A percentile compares a stretch with the other conserved stretches of the same genome.
Evolutionary conservation across 1,284 basidiomycete genomes (phyloP).

Genomic region (Ceratorhiza oryzae-sativae): DNA sequence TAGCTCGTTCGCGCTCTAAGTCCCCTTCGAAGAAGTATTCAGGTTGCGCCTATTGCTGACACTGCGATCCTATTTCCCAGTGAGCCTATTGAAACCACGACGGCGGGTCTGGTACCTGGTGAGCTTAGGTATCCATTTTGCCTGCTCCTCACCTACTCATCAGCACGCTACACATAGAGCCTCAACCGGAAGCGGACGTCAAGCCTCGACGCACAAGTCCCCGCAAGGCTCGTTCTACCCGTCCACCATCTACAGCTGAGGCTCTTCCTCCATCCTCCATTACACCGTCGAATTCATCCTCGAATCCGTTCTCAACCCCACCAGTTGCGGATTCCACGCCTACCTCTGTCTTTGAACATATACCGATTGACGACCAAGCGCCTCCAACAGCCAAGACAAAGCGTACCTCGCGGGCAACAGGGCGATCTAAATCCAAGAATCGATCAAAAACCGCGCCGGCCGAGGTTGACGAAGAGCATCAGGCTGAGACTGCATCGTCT

Average conservation of each 20-base stretch:
- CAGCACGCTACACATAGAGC: not conserved
- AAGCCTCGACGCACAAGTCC: slow-evolving; percentile 35
- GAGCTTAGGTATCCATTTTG: not conserved
- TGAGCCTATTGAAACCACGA: not conserved
- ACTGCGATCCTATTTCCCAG: not conserved
- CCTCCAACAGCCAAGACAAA: slow-evolving; percentile 1
- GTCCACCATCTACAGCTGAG: not conserved
- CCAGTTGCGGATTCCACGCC: not conserved
- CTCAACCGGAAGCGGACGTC: slow-evolving; percentile 5
- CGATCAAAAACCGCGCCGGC: not conserved
- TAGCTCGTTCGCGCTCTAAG: slow-evolving; percentile 32
- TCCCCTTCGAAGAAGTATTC: slow-evolving; percentile 23
- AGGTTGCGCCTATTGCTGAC: not conserved
- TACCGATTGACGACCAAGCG: not conserved
- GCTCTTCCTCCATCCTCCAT: not conserved
- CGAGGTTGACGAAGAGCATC: not conserved
- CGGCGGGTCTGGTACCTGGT: slow-evolving; percentile 19
- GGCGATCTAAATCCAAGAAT: slow-evolving; percentile 32
- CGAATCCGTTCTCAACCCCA: not conserved
- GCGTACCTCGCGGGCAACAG: slow-evolving; percentile 10
- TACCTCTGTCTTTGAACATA: not conserved
- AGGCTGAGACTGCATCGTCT: not conserved
- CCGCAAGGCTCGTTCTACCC: slow-evolving; percentile 25
- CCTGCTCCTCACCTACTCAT: not conserved
- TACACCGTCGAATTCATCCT: not conserved